These are phyloP conservation scores for Tylopilus rubrobrunneus DNA, from an alignment of 768 basidiomycete species.

Conservation along the genomic window DNA sequence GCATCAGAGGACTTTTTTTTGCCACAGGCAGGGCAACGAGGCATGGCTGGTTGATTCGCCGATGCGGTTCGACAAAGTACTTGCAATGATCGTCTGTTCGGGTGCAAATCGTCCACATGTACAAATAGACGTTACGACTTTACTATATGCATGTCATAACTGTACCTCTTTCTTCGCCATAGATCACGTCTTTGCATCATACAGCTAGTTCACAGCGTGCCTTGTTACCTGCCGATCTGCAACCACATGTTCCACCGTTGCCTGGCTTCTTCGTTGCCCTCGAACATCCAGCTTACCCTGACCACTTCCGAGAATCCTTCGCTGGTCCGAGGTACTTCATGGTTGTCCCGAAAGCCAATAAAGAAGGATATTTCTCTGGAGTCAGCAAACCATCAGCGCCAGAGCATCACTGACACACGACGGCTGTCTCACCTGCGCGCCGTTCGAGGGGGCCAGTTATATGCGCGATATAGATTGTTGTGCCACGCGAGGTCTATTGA, in stretches of 20 bases:
- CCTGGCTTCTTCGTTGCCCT: slow-evolving; percentile 69
- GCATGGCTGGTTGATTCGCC: too few species aligned
- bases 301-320: slow-evolving; percentile 82
- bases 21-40: too few species aligned
- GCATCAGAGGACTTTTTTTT: too few species aligned
- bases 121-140: too few species aligned
- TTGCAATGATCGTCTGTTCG: too few species aligned
- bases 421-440: slow-evolving; percentile 8
- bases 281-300: slow-evolving; percentile 75
- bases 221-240: slow-evolving; percentile 60
- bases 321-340: slow-evolving; percentile 57
- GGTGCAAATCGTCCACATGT: too few species aligned
- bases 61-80: too few species aligned
- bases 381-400: slow-evolving; percentile 27
- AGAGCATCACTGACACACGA: not conserved
- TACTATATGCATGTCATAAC: too few species aligned
- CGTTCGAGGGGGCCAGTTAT: slow-evolving; percentile 44
- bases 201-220: not conserved
- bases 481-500: slow-evolving; percentile 86
- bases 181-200: slow-evolving; percentile 4
- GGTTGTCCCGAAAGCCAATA: slow-evolving; percentile 51
- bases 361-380: slow-evolving; percentile 53
- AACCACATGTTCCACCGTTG: slow-evolving; percentile 82
- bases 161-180: not conserved
- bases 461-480: slow-evolving; percentile 88